Base-by-base conservation (phyloP, 108 stramenopile species). In the Licmophora abbreviata region DNA sequence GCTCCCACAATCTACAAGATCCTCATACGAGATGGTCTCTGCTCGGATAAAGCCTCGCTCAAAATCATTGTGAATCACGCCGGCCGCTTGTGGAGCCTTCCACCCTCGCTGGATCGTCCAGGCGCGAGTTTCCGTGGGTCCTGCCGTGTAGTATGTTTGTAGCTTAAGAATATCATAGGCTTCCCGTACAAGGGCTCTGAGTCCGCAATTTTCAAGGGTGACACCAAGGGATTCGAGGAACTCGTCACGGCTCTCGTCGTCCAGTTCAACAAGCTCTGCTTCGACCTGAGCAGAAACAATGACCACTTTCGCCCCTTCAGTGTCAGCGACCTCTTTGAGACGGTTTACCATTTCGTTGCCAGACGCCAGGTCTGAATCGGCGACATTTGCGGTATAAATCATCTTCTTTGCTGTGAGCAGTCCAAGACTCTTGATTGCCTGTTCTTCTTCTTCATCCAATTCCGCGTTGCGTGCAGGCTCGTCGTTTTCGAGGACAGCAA, bases 61-160 rank as follows among this genome's bases (percentile, higher is more conserved):
- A 61, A 99, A 97, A 58, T 99, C 99, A 36, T 83, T 79, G 75
- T 99, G 99, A 61, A 99, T 99, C 8, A 97, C 95, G 3, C 97
- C 99, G 6, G 95, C 95, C 15, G 95, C 94, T 48, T 95, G 59
- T 9, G 95, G 97, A 15, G 99, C 99, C 38, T 68, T 95, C 83
- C 93, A 94, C 18, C 97, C 97, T 51, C 71, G 73, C 12, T 51
- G 55, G 44, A 99, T 95, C 5, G 95, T 97, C 99, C 99, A 99
- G 22, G 99, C 99, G 27, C 92, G 56, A 0, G 95, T 95, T 60
- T 99, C 99, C 29, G 79, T 85, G 22, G 93, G 93, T 1, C 99
- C 99, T 12, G 69, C 73, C 1, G 99, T 99, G 74, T 88, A 99
- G 79, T 95, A 99, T 0, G 95, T 97, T 48, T 87, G 86, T 35